phyloP scores from a whole-genome alignment of 2,329 filamentous ascomycete genomes.

The Scedosporium apiospermum region DNA sequence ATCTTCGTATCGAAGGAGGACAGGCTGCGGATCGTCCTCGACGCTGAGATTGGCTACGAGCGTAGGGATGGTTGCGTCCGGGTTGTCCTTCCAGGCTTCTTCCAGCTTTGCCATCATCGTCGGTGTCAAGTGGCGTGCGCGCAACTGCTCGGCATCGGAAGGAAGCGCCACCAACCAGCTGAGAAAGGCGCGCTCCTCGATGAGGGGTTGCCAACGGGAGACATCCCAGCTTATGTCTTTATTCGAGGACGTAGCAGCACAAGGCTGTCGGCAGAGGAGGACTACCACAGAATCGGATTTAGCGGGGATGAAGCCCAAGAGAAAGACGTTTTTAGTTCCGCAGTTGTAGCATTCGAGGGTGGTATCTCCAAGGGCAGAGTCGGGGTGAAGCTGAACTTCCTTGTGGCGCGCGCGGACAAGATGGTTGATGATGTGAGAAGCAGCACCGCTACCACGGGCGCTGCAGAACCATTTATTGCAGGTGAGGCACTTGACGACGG shows the following conservation, averaged over 20 bases:
- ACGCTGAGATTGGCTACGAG: conserved; percentile 73
- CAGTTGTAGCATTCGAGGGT: conserved; percentile 98
- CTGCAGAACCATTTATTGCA: conserved; percentile 99
- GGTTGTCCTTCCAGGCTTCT: conserved; percentile 97
- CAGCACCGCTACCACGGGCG: conserved; percentile 89
- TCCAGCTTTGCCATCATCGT: conserved; percentile 95
- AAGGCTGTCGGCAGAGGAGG: conserved; percentile 90
- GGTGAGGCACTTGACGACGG: conserved; percentile 89
- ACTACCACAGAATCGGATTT: conserved; percentile 99
- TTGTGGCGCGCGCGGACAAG: conserved; percentile 95
- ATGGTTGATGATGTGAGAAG: conserved; percentile 97
- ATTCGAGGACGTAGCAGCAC: conserved; percentile 84
- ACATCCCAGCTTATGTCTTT: conserved; percentile 99
- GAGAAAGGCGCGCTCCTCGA: conserved; percentile 91
- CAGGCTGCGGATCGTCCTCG: conserved; percentile 90
- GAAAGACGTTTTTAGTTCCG: conserved; percentile 97
- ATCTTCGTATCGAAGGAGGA: conserved; percentile 89
- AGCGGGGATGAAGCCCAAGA: conserved; percentile 94
- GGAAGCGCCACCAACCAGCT: conserved; percentile 86
- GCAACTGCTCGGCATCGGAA: conserved; percentile 89
- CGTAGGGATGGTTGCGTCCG: conserved; percentile 77
- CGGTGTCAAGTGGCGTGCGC: conserved; percentile 83
- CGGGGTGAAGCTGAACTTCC: conserved; percentile 93
- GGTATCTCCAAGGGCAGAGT: conserved; percentile 87
- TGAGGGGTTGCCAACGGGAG: conserved; percentile 92